Percentiles rank a stretch among this genome's conserved stretches.
Conservation (phyloP, 768 basidiomycete genomes). For the Phaffia tasmanica region DNA sequence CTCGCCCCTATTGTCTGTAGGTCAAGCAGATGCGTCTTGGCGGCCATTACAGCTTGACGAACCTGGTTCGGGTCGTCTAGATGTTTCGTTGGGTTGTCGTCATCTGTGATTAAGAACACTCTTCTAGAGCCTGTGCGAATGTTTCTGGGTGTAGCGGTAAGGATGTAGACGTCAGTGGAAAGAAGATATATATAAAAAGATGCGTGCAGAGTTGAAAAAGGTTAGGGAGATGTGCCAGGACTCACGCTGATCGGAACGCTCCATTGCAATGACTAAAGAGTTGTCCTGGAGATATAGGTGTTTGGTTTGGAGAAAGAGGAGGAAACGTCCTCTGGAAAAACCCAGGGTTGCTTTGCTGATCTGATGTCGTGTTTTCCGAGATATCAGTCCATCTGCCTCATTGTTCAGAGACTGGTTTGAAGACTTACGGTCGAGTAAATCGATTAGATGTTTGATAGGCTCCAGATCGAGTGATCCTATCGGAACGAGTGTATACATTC, state of each 20-base stretch:
- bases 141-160: background rate
- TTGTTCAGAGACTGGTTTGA: background rate
- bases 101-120: constrained; percentile 84
- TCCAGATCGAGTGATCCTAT: constrained; percentile 68
- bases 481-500: constrained; percentile 56
- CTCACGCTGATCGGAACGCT: constrained; percentile 76
- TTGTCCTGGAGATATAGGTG: constrained; percentile 33
- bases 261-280: constrained; percentile 84
- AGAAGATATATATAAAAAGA: too few relatives aligned
- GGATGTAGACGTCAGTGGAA: background rate
- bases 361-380: background rate
- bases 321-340: constrained; percentile 4
- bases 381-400: background rate
- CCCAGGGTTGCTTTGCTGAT: background rate
- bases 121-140: constrained; percentile 51
- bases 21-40: constrained; percentile 53
- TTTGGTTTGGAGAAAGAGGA: background rate
- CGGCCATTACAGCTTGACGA: too few relatives aligned
- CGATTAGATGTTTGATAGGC: constrained; percentile 65
- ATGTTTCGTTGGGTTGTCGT: constrained; percentile 53
- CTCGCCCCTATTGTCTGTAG: constrained; percentile 48
- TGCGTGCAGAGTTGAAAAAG: background rate
- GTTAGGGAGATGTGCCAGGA: background rate
- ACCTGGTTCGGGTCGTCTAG: too few relatives aligned
- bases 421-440: constrained; percentile 59